Percentiles rank a stretch among this genome's conserved stretches.
Evolutionary conservation across 2,329 filamentous ascomycete species (phyloP).

Genomic region (Xylariaceae sp.): DNA sequence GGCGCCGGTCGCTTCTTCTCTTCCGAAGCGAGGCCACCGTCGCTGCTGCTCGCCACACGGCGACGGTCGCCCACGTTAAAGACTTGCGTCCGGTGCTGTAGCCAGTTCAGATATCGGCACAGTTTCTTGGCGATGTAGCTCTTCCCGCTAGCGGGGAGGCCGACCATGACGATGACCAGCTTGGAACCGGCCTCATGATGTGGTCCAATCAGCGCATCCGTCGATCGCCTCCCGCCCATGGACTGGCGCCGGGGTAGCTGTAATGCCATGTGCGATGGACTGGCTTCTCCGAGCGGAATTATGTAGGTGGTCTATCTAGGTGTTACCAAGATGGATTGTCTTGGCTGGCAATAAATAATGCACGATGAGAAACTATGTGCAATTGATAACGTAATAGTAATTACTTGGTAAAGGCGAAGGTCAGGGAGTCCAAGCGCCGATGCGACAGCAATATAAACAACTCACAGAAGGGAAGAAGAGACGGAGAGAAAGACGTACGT

Average conservation of each 20-base stretch:
- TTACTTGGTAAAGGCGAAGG: no score
- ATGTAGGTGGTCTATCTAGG: neutral
- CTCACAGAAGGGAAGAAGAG: no score
- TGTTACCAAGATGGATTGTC: neutral
- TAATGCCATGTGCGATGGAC: slow-evolving; percentile 1
- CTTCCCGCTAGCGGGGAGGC: slow-evolving; percentile 13
- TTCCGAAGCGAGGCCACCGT: no score
- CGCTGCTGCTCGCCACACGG: no score
- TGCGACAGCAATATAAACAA: no score
- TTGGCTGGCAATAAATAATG: neutral
- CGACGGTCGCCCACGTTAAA: slow-evolving; percentile 14
- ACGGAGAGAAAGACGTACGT: no score
- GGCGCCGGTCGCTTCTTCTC: no score
- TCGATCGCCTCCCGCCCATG: slow-evolving; percentile 4
- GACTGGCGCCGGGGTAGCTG: neutral
- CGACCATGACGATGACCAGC: slow-evolving; percentile 14
- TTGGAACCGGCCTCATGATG: slow-evolving; percentile 8
- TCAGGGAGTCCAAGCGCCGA: no score
- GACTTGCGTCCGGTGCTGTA: slow-evolving; percentile 11
- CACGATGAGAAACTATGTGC: no score
- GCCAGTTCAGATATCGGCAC: slow-evolving; percentile 10
- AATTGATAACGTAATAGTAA: no score
- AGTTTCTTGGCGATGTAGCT: slow-evolving; percentile 16
- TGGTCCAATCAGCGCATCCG: slow-evolving; percentile 11
- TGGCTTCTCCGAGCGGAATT: neutral